Evolutionary conservation across 1,139 yeast genomes (phyloP).

Genomic region (Suhomyces taliae): DNA sequence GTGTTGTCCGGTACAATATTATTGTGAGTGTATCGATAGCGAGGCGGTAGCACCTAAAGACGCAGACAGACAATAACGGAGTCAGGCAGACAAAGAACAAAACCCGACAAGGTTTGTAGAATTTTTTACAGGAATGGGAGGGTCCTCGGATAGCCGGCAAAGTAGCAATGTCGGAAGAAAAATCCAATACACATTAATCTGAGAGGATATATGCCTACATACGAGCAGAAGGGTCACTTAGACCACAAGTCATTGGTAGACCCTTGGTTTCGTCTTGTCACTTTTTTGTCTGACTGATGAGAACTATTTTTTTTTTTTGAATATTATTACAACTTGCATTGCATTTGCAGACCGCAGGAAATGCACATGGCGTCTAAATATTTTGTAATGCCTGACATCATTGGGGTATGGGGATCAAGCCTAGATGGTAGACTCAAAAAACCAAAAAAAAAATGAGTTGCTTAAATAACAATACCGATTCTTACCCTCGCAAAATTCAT

Average conservation of each 20-base stretch:
- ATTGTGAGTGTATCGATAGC: slow-evolving; percentile 11
- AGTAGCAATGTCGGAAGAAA: not conserved
- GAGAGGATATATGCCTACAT: too few relatives aligned
- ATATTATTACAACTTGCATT: slow-evolving; percentile 2
- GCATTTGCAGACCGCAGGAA: slow-evolving; percentile 3
- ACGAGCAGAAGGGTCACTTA: slow-evolving; percentile 3
- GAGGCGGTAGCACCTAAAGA: slow-evolving; percentile 11
- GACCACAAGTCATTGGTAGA: not conserved
- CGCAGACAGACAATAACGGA: slow-evolving; percentile 9
- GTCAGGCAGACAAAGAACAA: slow-evolving; percentile 7
- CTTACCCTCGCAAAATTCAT: too few relatives aligned
- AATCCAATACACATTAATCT: not conserved
- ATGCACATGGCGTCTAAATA: slow-evolving; percentile 10
- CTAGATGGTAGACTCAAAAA: not conserved
- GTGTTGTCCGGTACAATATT: slow-evolving; percentile 6
- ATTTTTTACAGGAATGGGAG: slow-evolving; percentile 6
- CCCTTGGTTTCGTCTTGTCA: slow-evolving; percentile 1
- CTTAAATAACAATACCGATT: too few relatives aligned
- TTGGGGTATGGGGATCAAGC: not conserved
- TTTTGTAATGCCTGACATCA: not conserved
- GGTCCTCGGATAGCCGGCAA: slow-evolving; percentile 1
- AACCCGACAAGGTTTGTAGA: slow-evolving; percentile 6
- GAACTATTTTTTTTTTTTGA: not conserved
- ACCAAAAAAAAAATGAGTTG: not conserved
- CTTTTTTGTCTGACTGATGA: slow-evolving; percentile 3